Percentiles rank a stretch among this genome's conserved stretches.
Conservation (phyloP, 1,284 basidiomycete genomes). For the Rhodotorula glutinis region DNA sequence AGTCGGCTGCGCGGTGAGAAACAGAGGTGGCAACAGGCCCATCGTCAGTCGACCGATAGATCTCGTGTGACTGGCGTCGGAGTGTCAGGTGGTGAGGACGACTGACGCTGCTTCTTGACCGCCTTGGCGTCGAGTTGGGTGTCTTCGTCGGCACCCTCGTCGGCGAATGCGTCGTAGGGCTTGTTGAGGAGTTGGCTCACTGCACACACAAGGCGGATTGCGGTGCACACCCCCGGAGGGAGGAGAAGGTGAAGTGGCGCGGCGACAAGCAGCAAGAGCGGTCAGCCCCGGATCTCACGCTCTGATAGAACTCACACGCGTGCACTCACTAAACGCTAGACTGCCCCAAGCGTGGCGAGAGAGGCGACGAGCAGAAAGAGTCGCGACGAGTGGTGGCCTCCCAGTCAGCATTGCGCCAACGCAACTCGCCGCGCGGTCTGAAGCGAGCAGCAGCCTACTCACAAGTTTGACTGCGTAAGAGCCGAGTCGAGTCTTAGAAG, state of each 20-base stretch:
- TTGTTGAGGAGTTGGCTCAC: conserved; percentile 41
- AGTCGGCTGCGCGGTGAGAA: conserved; percentile 26
- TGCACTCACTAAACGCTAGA: conserved; percentile 14
- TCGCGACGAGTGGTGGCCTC: too few species aligned
- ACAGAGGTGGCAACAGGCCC: background rate
- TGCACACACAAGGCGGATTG: background rate
- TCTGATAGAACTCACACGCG: too few species aligned
- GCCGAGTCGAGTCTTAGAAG: too few species aligned
- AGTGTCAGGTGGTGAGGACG: background rate
- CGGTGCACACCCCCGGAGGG: background rate
- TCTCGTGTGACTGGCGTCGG: too few species aligned
- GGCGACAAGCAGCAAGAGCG: too few species aligned
- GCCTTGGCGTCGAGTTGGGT: conserved; percentile 25
- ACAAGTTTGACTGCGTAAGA: too few species aligned
- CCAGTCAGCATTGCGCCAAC: too few species aligned
- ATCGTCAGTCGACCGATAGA: too few species aligned
- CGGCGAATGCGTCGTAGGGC: conserved; percentile 43
- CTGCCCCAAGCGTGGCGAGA: background rate
- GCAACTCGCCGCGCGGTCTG: too few species aligned
- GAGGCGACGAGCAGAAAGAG: background rate
- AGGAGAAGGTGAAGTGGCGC: too few species aligned
- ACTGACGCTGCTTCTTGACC: conserved; percentile 15
- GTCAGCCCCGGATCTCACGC: too few species aligned
- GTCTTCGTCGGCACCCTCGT: conserved; percentile 37
- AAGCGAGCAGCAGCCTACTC: too few species aligned